A percentile compares a stretch with the other conserved stretches of the same genome.
Conservation (phyloP, 1,284 basidiomycete species). For the Ustanciosporium gigantosporum region DNA sequence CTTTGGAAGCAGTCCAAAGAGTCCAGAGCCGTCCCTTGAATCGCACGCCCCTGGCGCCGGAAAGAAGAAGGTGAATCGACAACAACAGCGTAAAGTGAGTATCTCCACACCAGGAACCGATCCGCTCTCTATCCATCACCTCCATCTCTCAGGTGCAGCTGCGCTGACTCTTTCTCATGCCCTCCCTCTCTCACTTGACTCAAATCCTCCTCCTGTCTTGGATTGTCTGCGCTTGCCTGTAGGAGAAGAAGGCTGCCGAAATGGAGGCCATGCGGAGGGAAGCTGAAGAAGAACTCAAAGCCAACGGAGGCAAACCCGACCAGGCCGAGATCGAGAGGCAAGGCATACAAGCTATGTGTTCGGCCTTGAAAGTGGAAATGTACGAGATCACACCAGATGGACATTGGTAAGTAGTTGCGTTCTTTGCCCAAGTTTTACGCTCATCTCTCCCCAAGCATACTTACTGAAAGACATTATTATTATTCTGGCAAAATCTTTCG, state of each 20-base stretch:
- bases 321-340: slow-evolving; percentile 41
- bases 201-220: too few relatives aligned
- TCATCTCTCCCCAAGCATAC: background rate
- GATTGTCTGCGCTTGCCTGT: too few relatives aligned
- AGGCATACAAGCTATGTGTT: slow-evolving; percentile 44
- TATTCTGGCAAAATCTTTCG: background rate
- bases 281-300: slow-evolving; percentile 43
- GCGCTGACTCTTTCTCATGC: too few relatives aligned
- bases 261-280: slow-evolving; percentile 34
- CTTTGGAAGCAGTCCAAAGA: slow-evolving; percentile 27
- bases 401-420: slow-evolving; percentile 68
- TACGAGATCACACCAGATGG: slow-evolving; percentile 83
- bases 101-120: background rate
- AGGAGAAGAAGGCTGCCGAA: slow-evolving; percentile 50
- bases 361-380: slow-evolving; percentile 36
- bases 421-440: background rate
- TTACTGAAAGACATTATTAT: too few relatives aligned
- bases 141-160: too few relatives aligned
- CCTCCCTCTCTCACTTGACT: background rate
- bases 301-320: slow-evolving; percentile 36
- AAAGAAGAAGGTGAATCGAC: slow-evolving; percentile 35
- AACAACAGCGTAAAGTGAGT: slow-evolving; percentile 33
- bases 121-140: too few relatives aligned
- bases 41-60: background rate
- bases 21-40: slow-evolving; percentile 1